Evolutionary conservation across 208 protist genomes (phyloP).

Genomic region (Crithidia acanthocephali): DNA sequence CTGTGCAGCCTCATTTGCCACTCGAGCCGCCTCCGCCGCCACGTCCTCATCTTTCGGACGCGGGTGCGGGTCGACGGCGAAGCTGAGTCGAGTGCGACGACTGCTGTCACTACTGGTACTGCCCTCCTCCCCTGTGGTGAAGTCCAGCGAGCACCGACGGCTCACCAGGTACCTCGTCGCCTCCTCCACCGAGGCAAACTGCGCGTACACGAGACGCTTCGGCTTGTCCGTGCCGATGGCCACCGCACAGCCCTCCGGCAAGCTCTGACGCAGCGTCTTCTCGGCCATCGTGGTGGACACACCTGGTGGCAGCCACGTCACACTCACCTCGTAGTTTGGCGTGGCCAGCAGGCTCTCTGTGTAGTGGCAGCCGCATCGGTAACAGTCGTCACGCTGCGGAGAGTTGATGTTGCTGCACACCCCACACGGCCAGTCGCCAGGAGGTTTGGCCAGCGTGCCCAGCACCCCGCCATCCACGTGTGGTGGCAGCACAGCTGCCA

Average conservation of each 20-base stretch:
- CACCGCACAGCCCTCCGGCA: slow-evolving; percentile 4
- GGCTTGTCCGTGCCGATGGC: slow-evolving; percentile 15
- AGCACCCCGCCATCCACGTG: background rate
- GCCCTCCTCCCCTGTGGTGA: slow-evolving; percentile 31
- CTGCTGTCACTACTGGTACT: slow-evolving; percentile 20
- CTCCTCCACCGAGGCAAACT: slow-evolving; percentile 51
- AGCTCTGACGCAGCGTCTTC: slow-evolving; percentile 19
- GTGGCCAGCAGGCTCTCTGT: slow-evolving; percentile 39
- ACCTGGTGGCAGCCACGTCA: slow-evolving; percentile 35
- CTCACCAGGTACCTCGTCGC: slow-evolving; percentile 54
- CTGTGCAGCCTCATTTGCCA: slow-evolving; percentile 1
- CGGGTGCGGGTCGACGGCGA: slow-evolving; percentile 21
- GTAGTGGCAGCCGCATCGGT: slow-evolving; percentile 63
- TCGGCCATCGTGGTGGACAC: slow-evolving; percentile 31
- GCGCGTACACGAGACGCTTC: slow-evolving; percentile 30
- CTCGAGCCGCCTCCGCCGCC: slow-evolving; percentile 15
- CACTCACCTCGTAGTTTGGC: slow-evolving; percentile 51
- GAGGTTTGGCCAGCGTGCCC: slow-evolving; percentile 28
- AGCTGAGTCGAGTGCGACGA: slow-evolving; percentile 23
- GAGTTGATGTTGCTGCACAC: slow-evolving; percentile 90
- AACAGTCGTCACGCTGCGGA: slow-evolving; percentile 60
- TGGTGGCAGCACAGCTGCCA: background rate
- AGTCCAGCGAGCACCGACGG: slow-evolving; percentile 33
- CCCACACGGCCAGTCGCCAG: slow-evolving; percentile 77
- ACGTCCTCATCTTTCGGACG: slow-evolving; percentile 15